Evolutionary conservation across 169 alveolate species (phyloP).

Genomic region (Babesia microti): DNA sequence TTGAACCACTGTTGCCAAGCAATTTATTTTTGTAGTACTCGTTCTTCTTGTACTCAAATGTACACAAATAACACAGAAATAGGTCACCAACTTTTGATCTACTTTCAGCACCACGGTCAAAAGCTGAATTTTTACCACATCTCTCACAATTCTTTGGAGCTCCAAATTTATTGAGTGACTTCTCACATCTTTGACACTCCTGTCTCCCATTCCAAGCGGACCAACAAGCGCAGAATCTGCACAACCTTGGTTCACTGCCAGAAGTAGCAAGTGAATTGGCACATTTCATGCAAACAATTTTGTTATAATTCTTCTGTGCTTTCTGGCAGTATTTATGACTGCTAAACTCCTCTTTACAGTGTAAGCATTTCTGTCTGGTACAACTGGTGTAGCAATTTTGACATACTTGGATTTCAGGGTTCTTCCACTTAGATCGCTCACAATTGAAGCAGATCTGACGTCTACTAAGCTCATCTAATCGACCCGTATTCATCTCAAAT

Average conservation of each 20-base stretch:
- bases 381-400: constrained; percentile 11
- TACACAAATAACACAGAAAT: constrained; percentile 39
- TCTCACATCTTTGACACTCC: constrained; percentile 35
- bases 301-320: constrained; percentile 22
- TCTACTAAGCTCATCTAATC: too few species aligned
- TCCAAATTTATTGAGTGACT: constrained; percentile 21
- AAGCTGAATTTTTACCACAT: constrained; percentile 33
- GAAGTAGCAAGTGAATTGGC: constrained; percentile 31
- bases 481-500: too few species aligned
- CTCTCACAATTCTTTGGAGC: constrained; percentile 29
- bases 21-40: constrained; percentile 34
- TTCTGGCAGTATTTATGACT: constrained; percentile 37
- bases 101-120: constrained; percentile 30
- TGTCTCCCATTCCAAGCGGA: constrained; percentile 41
- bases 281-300: constrained; percentile 31
- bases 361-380: constrained; percentile 19
- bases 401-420: constrained; percentile 18
- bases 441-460: constrained; percentile 34
- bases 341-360: constrained; percentile 22
- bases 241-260: constrained; percentile 37
- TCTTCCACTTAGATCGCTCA: constrained; percentile 33
- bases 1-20: not conserved
- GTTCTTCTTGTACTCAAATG: constrained; percentile 38
- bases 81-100: constrained; percentile 20
- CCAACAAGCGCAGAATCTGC: constrained; percentile 38